Evolutionary conservation across 495 filamentous ascomycete species (phyloP).

Genomic region (Elaphomyces granulatus): DNA sequence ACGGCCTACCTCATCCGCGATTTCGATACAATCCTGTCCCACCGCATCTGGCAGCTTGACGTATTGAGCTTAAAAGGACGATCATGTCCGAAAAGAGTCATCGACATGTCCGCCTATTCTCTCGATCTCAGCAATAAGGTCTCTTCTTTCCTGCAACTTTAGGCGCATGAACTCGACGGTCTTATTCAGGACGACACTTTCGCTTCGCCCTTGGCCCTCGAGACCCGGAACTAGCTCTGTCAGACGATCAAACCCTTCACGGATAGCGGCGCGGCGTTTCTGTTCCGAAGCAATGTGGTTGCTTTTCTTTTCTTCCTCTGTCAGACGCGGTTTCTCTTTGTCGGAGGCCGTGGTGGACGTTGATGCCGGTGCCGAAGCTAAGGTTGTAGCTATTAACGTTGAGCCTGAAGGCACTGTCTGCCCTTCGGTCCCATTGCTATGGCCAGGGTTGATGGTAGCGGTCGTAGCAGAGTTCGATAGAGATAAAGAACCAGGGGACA

Average conservation of each 20-base stretch:
- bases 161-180: constrained; percentile 59
- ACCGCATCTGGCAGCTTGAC: no score
- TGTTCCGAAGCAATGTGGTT: constrained; percentile 87
- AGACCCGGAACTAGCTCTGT: constrained; percentile 72
- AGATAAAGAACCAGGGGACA: not conserved
- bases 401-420: not conserved
- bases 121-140: constrained; percentile 48
- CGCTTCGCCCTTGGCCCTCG: constrained; percentile 70
- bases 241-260: constrained; percentile 73
- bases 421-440: not conserved
- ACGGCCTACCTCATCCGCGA: no score
- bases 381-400: not conserved
- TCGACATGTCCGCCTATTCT: constrained; percentile 42
- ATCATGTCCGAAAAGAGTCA: constrained; percentile 28
- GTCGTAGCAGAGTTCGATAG: not conserved
- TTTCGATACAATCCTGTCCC: no score
- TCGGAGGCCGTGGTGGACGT: constrained; percentile 7
- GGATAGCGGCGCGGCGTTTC: constrained; percentile 74
- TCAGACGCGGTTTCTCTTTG: constrained; percentile 60
- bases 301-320: constrained; percentile 75
- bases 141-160: constrained; percentile 46
- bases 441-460: not conserved
- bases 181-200: constrained; percentile 65
- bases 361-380: not conserved
- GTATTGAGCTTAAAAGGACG: no score